phyloP scores from a whole-genome alignment of 2,329 filamentous ascomycete species.

The Fusarium setosum region DNA sequence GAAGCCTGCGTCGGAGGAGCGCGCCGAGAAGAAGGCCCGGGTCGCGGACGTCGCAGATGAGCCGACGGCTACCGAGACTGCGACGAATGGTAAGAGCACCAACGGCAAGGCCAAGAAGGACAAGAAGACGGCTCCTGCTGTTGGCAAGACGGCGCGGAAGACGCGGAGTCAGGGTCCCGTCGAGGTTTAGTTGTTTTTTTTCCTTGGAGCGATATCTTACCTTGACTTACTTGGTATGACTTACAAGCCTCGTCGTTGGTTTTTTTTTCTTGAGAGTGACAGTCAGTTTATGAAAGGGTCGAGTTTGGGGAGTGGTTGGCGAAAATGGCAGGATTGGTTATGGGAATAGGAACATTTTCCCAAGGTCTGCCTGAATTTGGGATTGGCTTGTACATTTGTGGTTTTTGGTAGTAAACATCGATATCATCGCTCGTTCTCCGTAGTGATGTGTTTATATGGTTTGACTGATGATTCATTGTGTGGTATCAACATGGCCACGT shows the following conservation, averaged over 20 bases:
- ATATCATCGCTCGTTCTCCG: not conserved
- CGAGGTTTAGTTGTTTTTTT: slow-evolving; percentile 36
- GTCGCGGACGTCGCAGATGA: slow-evolving; percentile 47
- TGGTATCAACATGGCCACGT: not conserved
- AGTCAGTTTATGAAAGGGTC: slow-evolving; percentile 11
- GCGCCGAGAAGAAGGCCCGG: slow-evolving; percentile 55
- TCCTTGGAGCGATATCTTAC: not conserved
- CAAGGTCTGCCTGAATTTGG: slow-evolving; percentile 24
- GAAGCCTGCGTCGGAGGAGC: slow-evolving; percentile 44
- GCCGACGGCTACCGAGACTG: slow-evolving; percentile 26
- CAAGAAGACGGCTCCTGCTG: slow-evolving; percentile 48
- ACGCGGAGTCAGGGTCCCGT: slow-evolving; percentile 56
- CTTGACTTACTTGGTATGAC: not conserved
- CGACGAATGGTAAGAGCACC: slow-evolving; percentile 43
- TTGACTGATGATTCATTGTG: too few relatives aligned
- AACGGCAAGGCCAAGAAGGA: slow-evolving; percentile 48
- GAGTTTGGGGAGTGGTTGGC: slow-evolving; percentile 28
- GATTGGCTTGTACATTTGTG: slow-evolving; percentile 33
- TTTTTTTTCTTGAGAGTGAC: slow-evolving; percentile 8
- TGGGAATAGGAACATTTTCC: slow-evolving; percentile 14
- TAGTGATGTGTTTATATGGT: not conserved
- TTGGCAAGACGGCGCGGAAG: slow-evolving; percentile 54
- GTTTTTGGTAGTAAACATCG: slow-evolving; percentile 27
- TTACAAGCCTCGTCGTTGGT: not conserved
- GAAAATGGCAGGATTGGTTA: slow-evolving; percentile 36